Percentiles rank a stretch among this genome's conserved stretches.
These are phyloP conservation scores for Nothomitra cinnamomea DNA, from an alignment of 2,329 filamentous ascomycete genomes.

Conservation along the genomic window DNA sequence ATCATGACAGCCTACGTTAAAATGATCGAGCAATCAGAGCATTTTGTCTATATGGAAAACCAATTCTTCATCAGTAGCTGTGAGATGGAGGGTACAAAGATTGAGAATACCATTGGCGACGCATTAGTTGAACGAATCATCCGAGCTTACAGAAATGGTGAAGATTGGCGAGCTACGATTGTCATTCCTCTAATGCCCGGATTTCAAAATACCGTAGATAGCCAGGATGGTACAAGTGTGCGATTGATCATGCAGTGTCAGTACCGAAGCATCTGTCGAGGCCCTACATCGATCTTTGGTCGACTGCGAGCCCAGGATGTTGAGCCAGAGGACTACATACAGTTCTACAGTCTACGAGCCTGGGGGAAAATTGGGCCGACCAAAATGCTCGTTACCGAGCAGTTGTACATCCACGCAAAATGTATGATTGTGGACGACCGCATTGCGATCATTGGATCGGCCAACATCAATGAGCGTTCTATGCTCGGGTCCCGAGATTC, in stretches of 20 bases:
- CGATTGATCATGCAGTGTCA: slow-evolving; percentile 94
- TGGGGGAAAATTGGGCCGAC: slow-evolving; percentile 83
- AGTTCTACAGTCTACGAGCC: slow-evolving; percentile 80
- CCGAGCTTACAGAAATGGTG: slow-evolving; percentile 62
- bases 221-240: slow-evolving; percentile 85
- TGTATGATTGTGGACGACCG: slow-evolving; percentile 92
- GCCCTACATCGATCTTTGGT: slow-evolving; percentile 81
- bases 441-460: slow-evolving; percentile 83
- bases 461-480: slow-evolving; percentile 96
- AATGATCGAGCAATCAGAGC: slow-evolving; percentile 85
- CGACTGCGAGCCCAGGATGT: slow-evolving; percentile 63
- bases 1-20: slow-evolving; percentile 94
- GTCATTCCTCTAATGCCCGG: slow-evolving; percentile 95
- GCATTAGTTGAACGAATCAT: slow-evolving; percentile 85
- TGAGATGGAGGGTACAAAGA: slow-evolving; percentile 70
- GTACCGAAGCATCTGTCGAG: slow-evolving; percentile 87
- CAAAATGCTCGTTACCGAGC: slow-evolving; percentile 77
- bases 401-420: slow-evolving; percentile 96
- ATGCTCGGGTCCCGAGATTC: slow-evolving; percentile 88
- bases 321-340: slow-evolving; percentile 86
- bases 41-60: slow-evolving; percentile 97
- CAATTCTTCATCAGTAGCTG: slow-evolving; percentile 96
- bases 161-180: slow-evolving; percentile 81
- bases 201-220: slow-evolving; percentile 91
- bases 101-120: slow-evolving; percentile 87